Evolutionary conservation across 2,329 filamentous ascomycete genomes (phyloP).

Genomic region (Phoma sp.): DNA sequence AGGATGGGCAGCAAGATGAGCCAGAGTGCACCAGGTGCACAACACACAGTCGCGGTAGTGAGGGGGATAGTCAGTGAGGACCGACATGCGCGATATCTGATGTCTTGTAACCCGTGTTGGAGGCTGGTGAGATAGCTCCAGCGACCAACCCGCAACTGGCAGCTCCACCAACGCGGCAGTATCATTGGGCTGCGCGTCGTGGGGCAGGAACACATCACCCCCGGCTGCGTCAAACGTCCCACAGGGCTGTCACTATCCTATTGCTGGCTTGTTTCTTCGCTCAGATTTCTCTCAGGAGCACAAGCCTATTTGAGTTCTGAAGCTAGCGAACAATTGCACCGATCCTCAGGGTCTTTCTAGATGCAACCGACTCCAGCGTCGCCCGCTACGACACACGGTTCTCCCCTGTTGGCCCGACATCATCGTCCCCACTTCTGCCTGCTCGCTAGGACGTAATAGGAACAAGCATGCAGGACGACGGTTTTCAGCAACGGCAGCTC

Average conservation of each 20-base stretch:
- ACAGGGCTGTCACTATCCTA: conserved; percentile 15
- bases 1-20: conserved; percentile 1
- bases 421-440: conserved; percentile 10
- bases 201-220: conserved; percentile 9
- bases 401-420: no score
- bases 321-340: not conserved
- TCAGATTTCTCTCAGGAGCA: no score
- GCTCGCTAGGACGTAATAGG: conserved; percentile 6
- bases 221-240: conserved; percentile 7
- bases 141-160: conserved; percentile 6
- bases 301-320: not conserved
- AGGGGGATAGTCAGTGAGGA: conserved; percentile 5
- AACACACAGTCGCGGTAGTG: conserved; percentile 1
- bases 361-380: not conserved
- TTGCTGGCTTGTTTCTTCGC: no score
- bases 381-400: conserved; percentile 3
- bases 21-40: conserved; percentile 5
- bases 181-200: conserved; percentile 10
- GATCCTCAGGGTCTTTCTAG: conserved; percentile 13
- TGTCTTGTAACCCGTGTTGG: conserved; percentile 15
- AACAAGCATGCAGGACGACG: conserved; percentile 6
- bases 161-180: conserved; percentile 13
- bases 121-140: conserved; percentile 18
- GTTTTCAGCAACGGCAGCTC: conserved; percentile 17
- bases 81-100: conserved; percentile 6